phyloP scores from a whole-genome alignment of 202 grass and related monocot genomes.

The Schoenoplectus tabernaemontani region DNA sequence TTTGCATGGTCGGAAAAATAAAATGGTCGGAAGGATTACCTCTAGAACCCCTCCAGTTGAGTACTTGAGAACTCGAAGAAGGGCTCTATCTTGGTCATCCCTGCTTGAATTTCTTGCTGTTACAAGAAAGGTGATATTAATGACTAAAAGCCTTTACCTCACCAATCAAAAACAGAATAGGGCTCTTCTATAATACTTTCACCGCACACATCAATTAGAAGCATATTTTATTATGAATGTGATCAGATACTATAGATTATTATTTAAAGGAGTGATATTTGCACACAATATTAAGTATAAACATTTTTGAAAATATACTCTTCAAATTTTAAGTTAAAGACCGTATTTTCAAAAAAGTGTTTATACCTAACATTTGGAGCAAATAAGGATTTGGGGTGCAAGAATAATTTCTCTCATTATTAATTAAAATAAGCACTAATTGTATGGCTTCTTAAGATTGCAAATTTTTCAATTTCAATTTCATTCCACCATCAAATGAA shows the following conservation, averaged over 20 bases:
- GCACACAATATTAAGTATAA: no score
- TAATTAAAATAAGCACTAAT: not conserved
- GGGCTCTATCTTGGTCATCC: conserved; percentile 65
- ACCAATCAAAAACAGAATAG: not conserved
- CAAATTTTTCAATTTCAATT: not conserved
- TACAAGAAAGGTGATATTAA: conserved; percentile 31
- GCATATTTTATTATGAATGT: not conserved
- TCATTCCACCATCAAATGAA: not conserved
- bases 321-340: no score
- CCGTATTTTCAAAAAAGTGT: no score
- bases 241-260: no score
- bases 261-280: no score
- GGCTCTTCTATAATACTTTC: no score
- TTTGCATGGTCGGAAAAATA: not conserved
- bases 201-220: no score
- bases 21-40: conserved; percentile 42
- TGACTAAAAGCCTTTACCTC: not conserved
- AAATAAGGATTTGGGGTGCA: no score
- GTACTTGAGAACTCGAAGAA: conserved; percentile 92
- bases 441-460: not conserved
- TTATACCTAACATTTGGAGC: no score
- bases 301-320: no score
- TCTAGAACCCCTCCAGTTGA: conserved; percentile 95
- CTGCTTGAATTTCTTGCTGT: conserved; percentile 79
- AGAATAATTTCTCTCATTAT: no score